Conservation (phyloP, 352 stramenopile genomes). For the Thraustochytrium striatum region DNA sequence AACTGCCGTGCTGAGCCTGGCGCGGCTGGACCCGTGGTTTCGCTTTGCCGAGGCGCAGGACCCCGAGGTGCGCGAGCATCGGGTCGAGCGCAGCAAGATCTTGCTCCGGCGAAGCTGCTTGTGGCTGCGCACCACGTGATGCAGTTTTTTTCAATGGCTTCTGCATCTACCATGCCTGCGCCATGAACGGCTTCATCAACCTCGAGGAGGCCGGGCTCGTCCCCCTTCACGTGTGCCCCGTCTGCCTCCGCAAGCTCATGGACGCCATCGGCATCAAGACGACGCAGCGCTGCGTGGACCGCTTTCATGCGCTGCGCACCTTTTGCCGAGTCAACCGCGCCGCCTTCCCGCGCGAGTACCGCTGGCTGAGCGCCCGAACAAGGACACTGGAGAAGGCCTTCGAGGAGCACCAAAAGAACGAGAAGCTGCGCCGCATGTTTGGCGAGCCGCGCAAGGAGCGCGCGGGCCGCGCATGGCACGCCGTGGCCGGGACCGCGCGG, state of each 20-base stretch:
- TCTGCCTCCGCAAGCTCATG: slow-evolving; percentile 33
- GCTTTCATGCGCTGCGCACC: neutral
- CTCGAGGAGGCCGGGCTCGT: slow-evolving; percentile 32
- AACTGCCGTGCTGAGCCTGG: neutral
- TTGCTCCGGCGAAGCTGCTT: slow-evolving; percentile 1
- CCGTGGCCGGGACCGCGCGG: no score
- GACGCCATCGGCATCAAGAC: slow-evolving; percentile 41
- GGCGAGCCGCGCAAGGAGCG: no score
- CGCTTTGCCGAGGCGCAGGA: no score
- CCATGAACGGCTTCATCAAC: slow-evolving; percentile 32
- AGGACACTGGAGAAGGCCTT: neutral
- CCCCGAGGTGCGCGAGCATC: no score
- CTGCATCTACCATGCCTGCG: slow-evolving; percentile 26
- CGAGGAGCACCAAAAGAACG: neutral
- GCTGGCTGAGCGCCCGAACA: neutral
- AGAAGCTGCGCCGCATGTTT: slow-evolving; percentile 3
- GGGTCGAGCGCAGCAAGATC: neutral
- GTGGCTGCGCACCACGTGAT: slow-evolving; percentile 26
- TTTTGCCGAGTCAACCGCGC: slow-evolving; percentile 20
- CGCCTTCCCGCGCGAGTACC: neutral
- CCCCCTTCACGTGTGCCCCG: slow-evolving; percentile 6
- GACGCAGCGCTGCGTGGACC: neutral
- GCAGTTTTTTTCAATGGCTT: slow-evolving; percentile 25
- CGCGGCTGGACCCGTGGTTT: slow-evolving; percentile 27
- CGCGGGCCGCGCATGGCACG: no score